phyloP scores from a whole-genome alignment of 257 asterid species.

The Echites panduratus region DNA sequence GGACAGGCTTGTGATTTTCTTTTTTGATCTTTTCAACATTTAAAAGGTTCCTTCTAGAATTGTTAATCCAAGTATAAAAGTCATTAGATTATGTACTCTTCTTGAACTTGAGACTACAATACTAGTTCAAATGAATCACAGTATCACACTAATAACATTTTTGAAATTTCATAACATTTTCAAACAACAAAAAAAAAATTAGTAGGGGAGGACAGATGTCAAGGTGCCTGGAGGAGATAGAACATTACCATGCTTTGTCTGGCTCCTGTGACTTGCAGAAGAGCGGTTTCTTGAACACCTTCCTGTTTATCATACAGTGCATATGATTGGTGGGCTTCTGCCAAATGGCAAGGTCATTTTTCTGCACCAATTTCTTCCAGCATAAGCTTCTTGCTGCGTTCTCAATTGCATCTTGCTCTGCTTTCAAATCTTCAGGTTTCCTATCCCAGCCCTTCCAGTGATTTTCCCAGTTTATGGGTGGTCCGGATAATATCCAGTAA shows the following conservation, averaged over 20 bases:
- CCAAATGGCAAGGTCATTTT: slow-evolving; percentile 75
- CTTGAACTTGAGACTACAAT: neutral
- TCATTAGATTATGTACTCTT: neutral
- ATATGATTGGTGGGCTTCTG: slow-evolving; percentile 73
- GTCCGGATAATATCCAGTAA: slow-evolving; percentile 92
- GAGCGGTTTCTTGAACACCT: slow-evolving; percentile 53
- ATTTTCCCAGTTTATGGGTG: slow-evolving; percentile 79
- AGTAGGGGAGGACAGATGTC: no score
- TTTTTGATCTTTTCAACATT: no score
- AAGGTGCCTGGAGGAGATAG: no score
- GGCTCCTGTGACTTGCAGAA: slow-evolving; percentile 67
- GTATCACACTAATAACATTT: neutral
- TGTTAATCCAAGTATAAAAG: neutral
- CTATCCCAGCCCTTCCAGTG: slow-evolving; percentile 88
- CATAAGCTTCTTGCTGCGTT: slow-evolving; percentile 67
- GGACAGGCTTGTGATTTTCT: no score
- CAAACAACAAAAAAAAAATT: no score
- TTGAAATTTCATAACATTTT: no score
- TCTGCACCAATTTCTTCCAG: slow-evolving; percentile 78
- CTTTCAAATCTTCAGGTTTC: slow-evolving; percentile 42
- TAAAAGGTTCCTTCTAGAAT: no score
- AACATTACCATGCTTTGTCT: slow-evolving; percentile 69
- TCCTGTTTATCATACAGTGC: slow-evolving; percentile 61
- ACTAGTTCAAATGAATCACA: neutral
- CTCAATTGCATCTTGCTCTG: slow-evolving; percentile 70